Evolutionary conservation across 2,329 filamentous ascomycete species (phyloP), one percentile per base, ranked within the genome.

Genomic region (Alternaria infectoria): DNA sequence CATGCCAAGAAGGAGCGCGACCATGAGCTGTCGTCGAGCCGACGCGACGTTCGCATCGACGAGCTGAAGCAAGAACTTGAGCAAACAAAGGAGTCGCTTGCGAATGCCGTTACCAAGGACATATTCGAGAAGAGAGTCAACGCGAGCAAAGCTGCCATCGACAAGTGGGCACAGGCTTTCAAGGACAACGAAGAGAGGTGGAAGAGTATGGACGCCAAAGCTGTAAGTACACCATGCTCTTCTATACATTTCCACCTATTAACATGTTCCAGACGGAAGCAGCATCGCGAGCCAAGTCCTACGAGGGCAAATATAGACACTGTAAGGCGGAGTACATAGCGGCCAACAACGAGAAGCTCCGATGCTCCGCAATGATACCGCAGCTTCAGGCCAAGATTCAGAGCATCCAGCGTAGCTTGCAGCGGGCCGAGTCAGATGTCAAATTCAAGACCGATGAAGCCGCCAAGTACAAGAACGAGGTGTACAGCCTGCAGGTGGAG

Each of bases 1-100:
- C 91, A 93, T 74, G 89, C 91, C 80, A 89, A 90, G 12, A 61
- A 80, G 54, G 73, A 79, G 66, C 66, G 75, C 61, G 69, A 72
- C 54, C 68, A 67, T 26, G 70, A 76, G 26, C 54, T 74, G 40
- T 72, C 66, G 4, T 54, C 65, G 2, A 55, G 57, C 52, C 55
- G 65, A 43, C 62, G 62, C 19, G 62, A 65, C 19, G 32, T 67
- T 15, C 62, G 62, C 30, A 67, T 67, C 7, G 65, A 67, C n/a
- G 71, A 79, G 68, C 66, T 76, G 55, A 69, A 70, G 57, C 67
- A 64, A 13, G 68, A 74, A 46, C 58, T 74, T n/a, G 71, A 72
- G 51, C 62, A 65, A 19, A 62, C 66, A 11, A 65, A 65, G n/a
- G 64, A 67, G 19, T 73, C 73, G 30, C 61, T 71, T 10, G 69